Base-by-base conservation (phyloP, 495 filamentous ascomycete species). In the Rostrohypoxylon terebratum region DNA sequence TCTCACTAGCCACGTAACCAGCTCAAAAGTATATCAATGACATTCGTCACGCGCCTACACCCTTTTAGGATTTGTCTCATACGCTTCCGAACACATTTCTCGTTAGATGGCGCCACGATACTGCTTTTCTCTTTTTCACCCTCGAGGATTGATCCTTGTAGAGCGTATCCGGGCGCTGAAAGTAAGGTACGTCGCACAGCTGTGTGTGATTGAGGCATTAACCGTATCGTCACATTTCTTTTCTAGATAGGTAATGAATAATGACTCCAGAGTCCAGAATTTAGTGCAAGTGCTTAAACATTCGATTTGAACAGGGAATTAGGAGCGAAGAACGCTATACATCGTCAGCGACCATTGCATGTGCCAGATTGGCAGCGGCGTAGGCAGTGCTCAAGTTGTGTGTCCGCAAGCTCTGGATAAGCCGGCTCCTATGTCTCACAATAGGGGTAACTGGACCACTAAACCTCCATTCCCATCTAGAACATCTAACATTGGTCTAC, bases 241-340 rank as follows among this genome's bases (percentile, higher is more conserved):
- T n/a, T 8, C 5, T 2, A 20, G 7, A 45, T n/a, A n/a, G n/a
- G 13, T 21, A 47, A 34, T 9, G 11, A 8, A n/a, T 7, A 45
- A 36, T 55, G 50, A 57, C 38, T 8, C 45, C n/a, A n/a, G n/a
- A n/a, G n/a, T n/a, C n/a, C n/a, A n/a, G n/a, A 55, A 21, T 18
- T 20, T 4, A 14, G 25, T 53, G 34, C 50, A 8, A 21, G 31
- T 47, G n/a, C 8, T 45, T 45, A 16, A 34, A 28, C 14, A 55
- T 45, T 65, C 36, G 21, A 65, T 33, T 3, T n/a, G 28, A n/a
- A 10, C 25, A 55, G 28, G 51, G 16, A 31, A 55, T 28, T 31
- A 55, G 14, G 16, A 10, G 21, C 20, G 9, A 45, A 25, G 45
- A 20, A 21, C 36, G 48, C 1, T 55, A 42, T 9, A 38, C 13